Base-by-base conservation (phyloP, 2,329 filamentous ascomycete species). In the Alternaria burnsii region DNA sequence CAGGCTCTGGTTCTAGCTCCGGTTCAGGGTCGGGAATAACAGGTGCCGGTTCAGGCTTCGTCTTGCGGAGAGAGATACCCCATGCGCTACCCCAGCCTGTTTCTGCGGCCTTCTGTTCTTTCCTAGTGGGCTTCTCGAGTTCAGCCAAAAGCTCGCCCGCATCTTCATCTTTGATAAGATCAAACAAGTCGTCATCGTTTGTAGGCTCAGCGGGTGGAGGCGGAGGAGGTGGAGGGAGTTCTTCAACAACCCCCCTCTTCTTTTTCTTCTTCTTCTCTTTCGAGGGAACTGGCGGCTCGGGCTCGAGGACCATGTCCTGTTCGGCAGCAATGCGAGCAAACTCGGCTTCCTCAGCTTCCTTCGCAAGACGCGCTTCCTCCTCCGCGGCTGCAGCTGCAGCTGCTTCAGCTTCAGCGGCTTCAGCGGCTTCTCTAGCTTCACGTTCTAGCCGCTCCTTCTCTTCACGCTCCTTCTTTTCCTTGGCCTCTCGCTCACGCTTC, bases 1-100 rank as follows among this genome's bases (percentile, higher is more conserved):
- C 36, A 9, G 59, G 59, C 7, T 66, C 62, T 5, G 59, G 58
- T 20, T 65, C 64, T 5, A 58, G 60, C 28, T 67, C 62, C n/a
- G 55, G 47, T 24, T 52, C 59, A 24, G 55, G 42, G 9, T 53
- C 48, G 22, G 26, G 44, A 20, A 53, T 43, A 9, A 63, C 51
- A 30, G 62, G 59, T 28, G 58, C 62, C n/a, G 53, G 79, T 78
- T 82, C 83, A 66, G 74, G 69, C 68, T 81, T 82, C 62, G 77
- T 78, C 59, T 79, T 79, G 68, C 80, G 81, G 52, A 81, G 72
- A 60, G 78, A 79, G 36, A 81, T 75, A 58, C 82, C 81, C 79
- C 79, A 82, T 55, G 79, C 78, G 54, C 77, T 81, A 34, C 80
- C 81, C 71, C 75, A 78, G 24, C 75, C 47, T 7, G 60, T 55